Evolutionary conservation across 148 eudicot genomes (phyloP).

Genomic region (Camellia granthamiana): DNA sequence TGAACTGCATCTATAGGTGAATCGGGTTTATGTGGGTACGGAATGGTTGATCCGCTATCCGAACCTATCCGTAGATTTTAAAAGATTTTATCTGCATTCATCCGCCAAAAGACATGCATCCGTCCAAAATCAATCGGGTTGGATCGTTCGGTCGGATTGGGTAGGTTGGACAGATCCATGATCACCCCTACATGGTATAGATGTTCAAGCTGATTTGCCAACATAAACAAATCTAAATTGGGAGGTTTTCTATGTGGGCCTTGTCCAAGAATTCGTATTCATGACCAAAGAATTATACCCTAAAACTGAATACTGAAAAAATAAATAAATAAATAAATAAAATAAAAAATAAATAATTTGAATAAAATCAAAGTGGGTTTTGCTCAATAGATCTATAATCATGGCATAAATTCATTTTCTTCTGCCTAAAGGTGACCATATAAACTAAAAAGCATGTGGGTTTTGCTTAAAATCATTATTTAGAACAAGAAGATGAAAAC

Average conservation of each 20-base stretch:
- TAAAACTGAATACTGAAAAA: neutral
- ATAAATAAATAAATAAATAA: neutral
- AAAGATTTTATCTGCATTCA: too few relatives aligned
- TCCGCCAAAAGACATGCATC: too few relatives aligned
- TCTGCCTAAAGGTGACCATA: neutral
- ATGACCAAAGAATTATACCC: neutral
- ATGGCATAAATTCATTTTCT: neutral
- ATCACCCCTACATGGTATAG: neutral
- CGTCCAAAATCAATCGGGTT: too few relatives aligned
- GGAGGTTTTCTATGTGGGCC: constrained; percentile 1
- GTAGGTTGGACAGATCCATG: too few relatives aligned
- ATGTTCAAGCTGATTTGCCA: constrained; percentile 2
- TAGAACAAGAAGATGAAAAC: neutral
- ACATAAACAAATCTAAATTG: neutral
- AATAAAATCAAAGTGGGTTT: constrained; percentile 13
- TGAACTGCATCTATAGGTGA: too few relatives aligned
- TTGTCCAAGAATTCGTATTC: neutral
- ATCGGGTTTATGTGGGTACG: too few relatives aligned
- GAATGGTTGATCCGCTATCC: too few relatives aligned
- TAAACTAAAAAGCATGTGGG: constrained; percentile 7
- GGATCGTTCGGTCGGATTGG: too few relatives aligned
- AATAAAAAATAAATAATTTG: neutral
- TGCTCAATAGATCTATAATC: constrained; percentile 14
- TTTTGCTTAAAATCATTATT: neutral
- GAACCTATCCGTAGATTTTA: too few relatives aligned